A percentile compares a stretch with the other conserved stretches of the same genome.
Conservation (phyloP, 345 rosid genomes). For the Abelmoschus esculentus region DNA sequence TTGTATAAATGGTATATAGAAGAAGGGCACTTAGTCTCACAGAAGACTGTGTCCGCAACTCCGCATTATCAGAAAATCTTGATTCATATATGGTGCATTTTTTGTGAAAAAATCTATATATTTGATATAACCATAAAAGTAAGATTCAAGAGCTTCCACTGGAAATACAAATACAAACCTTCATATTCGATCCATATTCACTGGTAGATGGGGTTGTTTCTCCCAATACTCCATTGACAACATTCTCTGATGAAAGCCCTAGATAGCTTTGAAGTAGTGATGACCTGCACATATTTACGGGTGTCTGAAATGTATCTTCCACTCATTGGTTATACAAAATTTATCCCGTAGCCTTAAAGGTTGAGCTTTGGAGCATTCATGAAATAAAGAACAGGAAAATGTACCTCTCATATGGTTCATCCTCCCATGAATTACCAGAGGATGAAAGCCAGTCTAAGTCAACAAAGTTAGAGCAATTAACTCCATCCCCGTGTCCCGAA, state of each 20-base stretch:
- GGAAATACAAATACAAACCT: slow-evolving; percentile 40
- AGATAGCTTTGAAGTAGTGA: slow-evolving; percentile 44
- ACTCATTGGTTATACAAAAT: neutral
- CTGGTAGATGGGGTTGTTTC: slow-evolving; percentile 54
- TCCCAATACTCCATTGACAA: slow-evolving; percentile 48
- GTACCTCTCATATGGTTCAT: slow-evolving; percentile 83
- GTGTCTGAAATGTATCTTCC: neutral
- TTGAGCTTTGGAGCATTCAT: neutral
- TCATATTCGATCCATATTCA: slow-evolving; percentile 61
- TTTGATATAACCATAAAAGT: too few species aligned
- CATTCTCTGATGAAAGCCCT: slow-evolving; percentile 67
- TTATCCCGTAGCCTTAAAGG: slow-evolving; percentile 2
- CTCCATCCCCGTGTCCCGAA: slow-evolving; percentile 57
- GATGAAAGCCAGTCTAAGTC: slow-evolving; percentile 94
- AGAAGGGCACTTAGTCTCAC: neutral
- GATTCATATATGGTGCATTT: neutral
- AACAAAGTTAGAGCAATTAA: slow-evolving; percentile 79
- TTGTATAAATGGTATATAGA: neutral
- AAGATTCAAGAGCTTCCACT: neutral
- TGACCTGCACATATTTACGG: slow-evolving; percentile 43
- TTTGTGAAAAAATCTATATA: too few species aligned
- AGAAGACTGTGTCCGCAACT: neutral
- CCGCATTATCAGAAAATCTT: neutral
- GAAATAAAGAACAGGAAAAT: slow-evolving; percentile 2
- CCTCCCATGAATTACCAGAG: slow-evolving; percentile 83